Evolutionary conservation across 352 stramenopile genomes (phyloP), one percentile per base, ranked within the genome.

Genomic region (Phytophthora syringae): DNA sequence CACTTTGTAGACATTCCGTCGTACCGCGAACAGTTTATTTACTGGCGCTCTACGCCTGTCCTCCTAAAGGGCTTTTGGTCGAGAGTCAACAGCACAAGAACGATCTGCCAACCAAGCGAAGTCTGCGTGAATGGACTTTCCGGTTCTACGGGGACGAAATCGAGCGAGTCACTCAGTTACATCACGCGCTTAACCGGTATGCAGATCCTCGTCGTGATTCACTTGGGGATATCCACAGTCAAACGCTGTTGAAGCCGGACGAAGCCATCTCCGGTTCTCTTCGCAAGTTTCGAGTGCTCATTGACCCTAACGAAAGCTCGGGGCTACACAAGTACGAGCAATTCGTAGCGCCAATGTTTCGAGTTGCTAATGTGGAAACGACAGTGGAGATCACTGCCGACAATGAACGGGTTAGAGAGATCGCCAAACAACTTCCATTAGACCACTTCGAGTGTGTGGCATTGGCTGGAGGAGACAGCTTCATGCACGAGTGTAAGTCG

Each of bases 371-470:
- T 37, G 82, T 92, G 18, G 69, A 82, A 10, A 64, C 69, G n/a
- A 69, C 52, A 2, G 51, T 85, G 3, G 52, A 82, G 30, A 56
- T 86, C 43, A 88, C 76, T 10, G 61, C 76, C 40, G 65, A 61
- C 32, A 52, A 48, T 1, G 52, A 49, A 0, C 80, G 86, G 32
- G 67, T 66, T 39, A 74, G 69, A 0, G 76, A 89, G n/a, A 63
- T 92, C 9, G 70, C 71, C n/a, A 47, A 63, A 34, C 45, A 61
- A 21, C 40, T 92, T n/a, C 77, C 79, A 18, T 57, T 92, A 1
- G 43, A 68, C 15, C 54, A 58, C 18, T 92, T 83, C 54, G 83
- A 89, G 57, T 82, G 74, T 30, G 65, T 92, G 9, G 70, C 88
- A 4, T 64, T 78, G 3, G 77, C 82, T 15, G 82, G 83, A 12